Evolutionary conservation across 306 rosid species (phyloP).

Genomic region (Castanea sativa): DNA sequence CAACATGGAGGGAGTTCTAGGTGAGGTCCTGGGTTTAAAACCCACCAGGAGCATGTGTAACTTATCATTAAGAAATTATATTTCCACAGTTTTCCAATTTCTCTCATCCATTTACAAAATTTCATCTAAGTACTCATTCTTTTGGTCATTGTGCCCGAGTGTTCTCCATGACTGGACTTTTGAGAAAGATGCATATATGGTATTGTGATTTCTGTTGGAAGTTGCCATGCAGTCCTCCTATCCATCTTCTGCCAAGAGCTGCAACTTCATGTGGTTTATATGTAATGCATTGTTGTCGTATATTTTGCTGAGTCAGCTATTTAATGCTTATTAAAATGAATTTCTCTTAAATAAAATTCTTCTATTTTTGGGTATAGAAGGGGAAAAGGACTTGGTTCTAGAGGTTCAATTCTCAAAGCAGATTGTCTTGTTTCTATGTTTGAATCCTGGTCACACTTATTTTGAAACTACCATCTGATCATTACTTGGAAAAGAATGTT

Average conservation of each 20-base stretch:
- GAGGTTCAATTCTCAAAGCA: neutral
- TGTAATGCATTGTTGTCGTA: neutral
- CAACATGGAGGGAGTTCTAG: no score
- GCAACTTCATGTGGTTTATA: neutral
- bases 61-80: no score
- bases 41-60: no score
- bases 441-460: neutral
- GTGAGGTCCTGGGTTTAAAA: no score
- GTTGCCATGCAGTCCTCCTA: neutral
- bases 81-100: neutral
- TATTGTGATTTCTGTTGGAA: neutral
- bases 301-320: neutral
- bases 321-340: neutral
- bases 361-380: neutral
- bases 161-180: neutral
- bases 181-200: neutral
- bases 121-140: neutral
- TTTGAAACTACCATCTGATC: neutral
- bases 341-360: neutral
- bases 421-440: no score
- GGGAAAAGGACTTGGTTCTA: neutral
- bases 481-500: neutral
- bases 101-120: neutral
- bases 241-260: neutral
- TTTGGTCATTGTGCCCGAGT: neutral